phyloP scores from a whole-genome alignment of 2,329 filamentous ascomycete species.

The Ampelomyces quisqualis region DNA sequence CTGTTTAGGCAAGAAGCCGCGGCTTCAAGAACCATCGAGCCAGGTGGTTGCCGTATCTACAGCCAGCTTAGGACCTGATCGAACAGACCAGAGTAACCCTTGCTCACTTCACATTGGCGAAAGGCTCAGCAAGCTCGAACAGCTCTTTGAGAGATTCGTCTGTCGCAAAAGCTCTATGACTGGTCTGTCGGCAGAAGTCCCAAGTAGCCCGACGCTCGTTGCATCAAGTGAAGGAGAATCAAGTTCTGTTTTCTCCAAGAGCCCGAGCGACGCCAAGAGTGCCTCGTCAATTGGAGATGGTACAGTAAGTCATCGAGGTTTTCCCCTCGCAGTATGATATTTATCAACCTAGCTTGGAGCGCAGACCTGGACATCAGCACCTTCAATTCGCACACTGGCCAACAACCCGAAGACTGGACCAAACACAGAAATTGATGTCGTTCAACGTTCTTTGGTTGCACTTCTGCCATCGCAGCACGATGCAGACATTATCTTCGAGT shows the following conservation, averaged over 20 bases:
- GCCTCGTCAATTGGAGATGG: constrained; percentile 32
- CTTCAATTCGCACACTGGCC: constrained; percentile 28
- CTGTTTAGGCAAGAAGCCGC: constrained; percentile 37
- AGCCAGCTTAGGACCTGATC: constrained; percentile 16
- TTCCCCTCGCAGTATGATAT: constrained; percentile 3
- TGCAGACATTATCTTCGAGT: constrained; percentile 41
- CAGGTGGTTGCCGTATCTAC: constrained; percentile 18
- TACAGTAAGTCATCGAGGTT: constrained; percentile 27
- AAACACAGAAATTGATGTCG: constrained; percentile 14
- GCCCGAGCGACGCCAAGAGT: constrained; percentile 28
- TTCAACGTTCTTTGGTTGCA: constrained; percentile 25
- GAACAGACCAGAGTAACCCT: constrained; percentile 18
- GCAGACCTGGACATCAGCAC: constrained; percentile 36
- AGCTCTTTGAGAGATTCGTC: constrained; percentile 40
- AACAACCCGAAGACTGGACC: constrained; percentile 16
- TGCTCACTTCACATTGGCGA: constrained; percentile 38
- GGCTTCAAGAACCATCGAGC: constrained; percentile 16
- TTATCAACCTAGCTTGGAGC: constrained; percentile 28
- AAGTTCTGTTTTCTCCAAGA: constrained; percentile 20
- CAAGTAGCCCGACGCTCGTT: constrained; percentile 23
- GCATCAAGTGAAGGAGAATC: constrained; percentile 24
- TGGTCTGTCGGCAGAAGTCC: constrained; percentile 9
- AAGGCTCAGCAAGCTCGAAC: constrained; percentile 37
- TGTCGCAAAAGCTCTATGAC: constrained; percentile 31
- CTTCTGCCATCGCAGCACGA: constrained; percentile 41